A percentile compares a stretch with the other conserved stretches of the same genome.
Evolutionary conservation across 768 basidiomycete species (phyloP).

Genomic region (Suillus plorans): DNA sequence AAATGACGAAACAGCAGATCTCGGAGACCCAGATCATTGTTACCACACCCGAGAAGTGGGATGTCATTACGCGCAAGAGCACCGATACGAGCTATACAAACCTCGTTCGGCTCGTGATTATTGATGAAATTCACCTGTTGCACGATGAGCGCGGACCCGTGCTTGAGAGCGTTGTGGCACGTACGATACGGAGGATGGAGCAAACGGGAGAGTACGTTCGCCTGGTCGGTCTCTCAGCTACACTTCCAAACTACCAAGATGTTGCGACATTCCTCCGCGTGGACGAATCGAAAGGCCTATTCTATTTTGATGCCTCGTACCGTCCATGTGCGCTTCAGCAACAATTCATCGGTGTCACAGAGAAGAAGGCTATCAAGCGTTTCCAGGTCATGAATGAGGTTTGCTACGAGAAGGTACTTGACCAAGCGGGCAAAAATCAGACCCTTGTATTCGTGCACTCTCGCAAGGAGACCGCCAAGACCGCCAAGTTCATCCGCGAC

Average conservation of each 20-base stretch:
- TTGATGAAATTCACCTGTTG: slow-evolving; percentile 96
- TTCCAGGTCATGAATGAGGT: slow-evolving; percentile 99
- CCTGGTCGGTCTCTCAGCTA: slow-evolving; percentile 93
- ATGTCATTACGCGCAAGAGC: slow-evolving; percentile 97
- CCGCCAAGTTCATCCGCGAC: slow-evolving; percentile 90
- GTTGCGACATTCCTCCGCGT: slow-evolving; percentile 97
- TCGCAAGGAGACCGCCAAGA: slow-evolving; percentile 97
- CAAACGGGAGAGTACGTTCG: slow-evolving; percentile 92
- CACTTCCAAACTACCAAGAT: slow-evolving; percentile 97
- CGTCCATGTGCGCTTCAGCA: slow-evolving; percentile 95
- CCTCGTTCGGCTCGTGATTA: slow-evolving; percentile 92
- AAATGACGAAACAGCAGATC: slow-evolving; percentile 98
- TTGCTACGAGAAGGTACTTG: slow-evolving; percentile 97
- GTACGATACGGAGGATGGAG: slow-evolving; percentile 92
- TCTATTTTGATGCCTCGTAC: slow-evolving; percentile 95
- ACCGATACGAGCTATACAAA: slow-evolving; percentile 97
- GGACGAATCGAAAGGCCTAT: slow-evolving; percentile 86
- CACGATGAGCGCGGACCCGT: slow-evolving; percentile 99
- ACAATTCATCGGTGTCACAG: slow-evolving; percentile 95
- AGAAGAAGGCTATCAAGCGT: slow-evolving; percentile 99
- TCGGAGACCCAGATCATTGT: slow-evolving; percentile 97
- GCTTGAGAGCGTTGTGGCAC: slow-evolving; percentile 84
- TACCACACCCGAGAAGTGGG: slow-evolving; percentile 99
- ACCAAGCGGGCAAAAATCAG: slow-evolving; percentile 88
- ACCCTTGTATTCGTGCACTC: slow-evolving; percentile 98